Conservation (phyloP, 495 filamentous ascomycete species). For the Penicillium malachiteum region DNA sequence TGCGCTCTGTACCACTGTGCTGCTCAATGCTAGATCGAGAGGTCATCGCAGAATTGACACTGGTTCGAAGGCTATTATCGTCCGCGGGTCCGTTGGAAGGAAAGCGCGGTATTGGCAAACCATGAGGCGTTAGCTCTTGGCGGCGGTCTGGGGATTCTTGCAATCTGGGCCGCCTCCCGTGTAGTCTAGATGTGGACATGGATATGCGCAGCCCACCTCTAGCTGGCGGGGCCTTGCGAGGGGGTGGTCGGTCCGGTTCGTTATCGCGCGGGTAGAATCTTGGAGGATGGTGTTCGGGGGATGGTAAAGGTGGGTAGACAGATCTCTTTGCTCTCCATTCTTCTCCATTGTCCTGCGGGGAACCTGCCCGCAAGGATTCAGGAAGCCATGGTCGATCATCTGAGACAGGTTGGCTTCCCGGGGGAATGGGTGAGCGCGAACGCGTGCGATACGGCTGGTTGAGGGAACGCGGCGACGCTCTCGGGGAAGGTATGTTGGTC, state of each 20-base stretch:
- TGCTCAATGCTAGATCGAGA: conserved; percentile 70
- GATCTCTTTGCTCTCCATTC: conserved; percentile 22
- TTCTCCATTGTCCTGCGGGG: conserved; percentile 19
- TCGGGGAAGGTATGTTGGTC: conserved; percentile 21
- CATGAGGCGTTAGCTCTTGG: conserved; percentile 23
- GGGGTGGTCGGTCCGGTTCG: conserved; percentile 26
- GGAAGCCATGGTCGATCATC: conserved; percentile 33
- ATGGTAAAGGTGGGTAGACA: conserved; percentile 19
- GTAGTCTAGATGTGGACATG: conserved; percentile 39
- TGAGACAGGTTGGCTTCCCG: conserved; percentile 13
- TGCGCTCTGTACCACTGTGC: conserved; percentile 70
- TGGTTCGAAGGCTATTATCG: conserved; percentile 63
- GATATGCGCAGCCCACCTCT: conserved; percentile 39
- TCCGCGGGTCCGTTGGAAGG: conserved; percentile 31
- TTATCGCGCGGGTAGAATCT: conserved; percentile 22
- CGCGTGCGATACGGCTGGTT: conserved; percentile 23
- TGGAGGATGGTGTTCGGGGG: conserved; percentile 19
- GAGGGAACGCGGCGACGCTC: conserved; percentile 26
- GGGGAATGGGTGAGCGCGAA: conserved; percentile 31
- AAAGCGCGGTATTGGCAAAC: conserved; percentile 34
- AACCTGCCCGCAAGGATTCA: conserved; percentile 26
- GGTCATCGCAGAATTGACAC: conserved; percentile 68
- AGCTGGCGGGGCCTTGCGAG: conserved; percentile 29
- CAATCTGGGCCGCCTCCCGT: conserved; percentile 28
- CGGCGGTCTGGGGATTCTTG: conserved; percentile 31